Evolutionary conservation across 768 basidiomycete genomes (phyloP), one percentile per base, ranked within the genome.

Genomic region (Leccinum imitatum): DNA sequence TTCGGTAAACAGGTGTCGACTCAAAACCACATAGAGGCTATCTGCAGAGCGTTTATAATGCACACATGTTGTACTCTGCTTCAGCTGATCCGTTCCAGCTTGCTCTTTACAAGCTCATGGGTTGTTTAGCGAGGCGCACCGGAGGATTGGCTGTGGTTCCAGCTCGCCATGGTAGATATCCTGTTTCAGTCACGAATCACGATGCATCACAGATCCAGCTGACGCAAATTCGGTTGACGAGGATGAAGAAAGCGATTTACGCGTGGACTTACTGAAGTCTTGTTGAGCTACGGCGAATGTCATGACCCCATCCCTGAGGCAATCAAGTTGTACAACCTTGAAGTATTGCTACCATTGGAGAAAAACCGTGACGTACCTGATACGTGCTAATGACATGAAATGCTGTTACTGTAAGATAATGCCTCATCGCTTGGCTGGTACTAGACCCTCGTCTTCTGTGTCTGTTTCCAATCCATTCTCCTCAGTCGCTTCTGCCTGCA

Each of bases 81-180:
- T 89, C 87, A 3, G 86, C 87, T 13, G 96, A 98, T 73, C 95
- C 95, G 0, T 98, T 95, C 82, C 98, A 98, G 71, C 86, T 95
- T 56, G 95, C 95, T 0, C 74, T 99, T 31, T 98, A 97, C 80
- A 97, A 97, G 73, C 79, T 99, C 37, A 89, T 98, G 80, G 96
- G 25, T 27, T 7, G 25, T 67, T 83, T 96, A 55, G 97, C 98
- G 65, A 81, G 91, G 58, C 82, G 93, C 52, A 89, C 85, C 93
- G 2, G 97, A 98, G 71, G 97, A 99, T 74, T 99, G 96, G 96
- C 79, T 98, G 37, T 99, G 96, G 96, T 87, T 95, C 79, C 95
- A 99, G 76, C 82, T 98, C 13, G 82, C 88, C 1, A 89, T 98
- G 85, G 91, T 87, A 52, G 13, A 39, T 56, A 35, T 48, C 27